phyloP scores from a whole-genome alignment of 495 filamentous ascomycete species.

The Penicillium flavigenum region DNA sequence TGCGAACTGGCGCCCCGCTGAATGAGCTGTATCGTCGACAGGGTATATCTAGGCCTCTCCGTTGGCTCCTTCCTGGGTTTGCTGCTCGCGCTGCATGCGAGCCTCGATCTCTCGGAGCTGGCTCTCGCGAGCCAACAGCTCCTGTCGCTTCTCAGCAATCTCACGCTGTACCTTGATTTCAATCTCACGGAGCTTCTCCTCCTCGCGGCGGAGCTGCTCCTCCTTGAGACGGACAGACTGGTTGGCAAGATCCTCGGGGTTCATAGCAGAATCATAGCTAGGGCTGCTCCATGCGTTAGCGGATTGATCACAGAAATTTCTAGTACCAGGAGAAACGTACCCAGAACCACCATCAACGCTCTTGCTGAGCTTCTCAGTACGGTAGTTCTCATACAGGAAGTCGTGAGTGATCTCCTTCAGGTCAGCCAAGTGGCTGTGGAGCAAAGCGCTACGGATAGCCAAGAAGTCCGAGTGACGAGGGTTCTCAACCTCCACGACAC shows the following conservation, averaged over 20 bases:
- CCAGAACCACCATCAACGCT: slow-evolving; percentile 86
- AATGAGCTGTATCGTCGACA: slow-evolving; percentile 33
- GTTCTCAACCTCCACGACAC: slow-evolving; percentile 98
- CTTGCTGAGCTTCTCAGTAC: slow-evolving; percentile 99
- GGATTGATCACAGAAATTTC: background rate
- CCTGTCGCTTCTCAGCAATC: slow-evolving; percentile 99
- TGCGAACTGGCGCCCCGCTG: slow-evolving; percentile 37
- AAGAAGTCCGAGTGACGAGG: slow-evolving; percentile 98
- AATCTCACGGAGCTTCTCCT: slow-evolving; percentile 99
- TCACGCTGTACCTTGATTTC: slow-evolving; percentile 98
- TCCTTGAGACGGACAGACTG: slow-evolving; percentile 98
- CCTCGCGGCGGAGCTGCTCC: slow-evolving; percentile 96
- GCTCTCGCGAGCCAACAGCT: slow-evolving; percentile 94
- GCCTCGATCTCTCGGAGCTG: slow-evolving; percentile 95
- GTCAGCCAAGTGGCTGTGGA: slow-evolving; percentile 96
- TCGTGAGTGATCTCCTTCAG: slow-evolving; percentile 99
- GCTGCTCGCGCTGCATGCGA: slow-evolving; percentile 69
- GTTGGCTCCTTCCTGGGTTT: slow-evolving; percentile 49
- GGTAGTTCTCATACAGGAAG: slow-evolving; percentile 99
- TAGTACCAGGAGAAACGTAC: slow-evolving; percentile 56
- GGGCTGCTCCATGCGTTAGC: slow-evolving; percentile 38
- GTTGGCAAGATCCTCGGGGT: slow-evolving; percentile 93
- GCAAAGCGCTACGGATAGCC: slow-evolving; percentile 90
- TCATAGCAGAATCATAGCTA: slow-evolving; percentile 78
- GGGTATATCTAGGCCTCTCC: slow-evolving; percentile 48